These are phyloP conservation scores for Nicotiana obtusifolia DNA, from an alignment of 257 asterid species.

Conservation along the genomic window DNA sequence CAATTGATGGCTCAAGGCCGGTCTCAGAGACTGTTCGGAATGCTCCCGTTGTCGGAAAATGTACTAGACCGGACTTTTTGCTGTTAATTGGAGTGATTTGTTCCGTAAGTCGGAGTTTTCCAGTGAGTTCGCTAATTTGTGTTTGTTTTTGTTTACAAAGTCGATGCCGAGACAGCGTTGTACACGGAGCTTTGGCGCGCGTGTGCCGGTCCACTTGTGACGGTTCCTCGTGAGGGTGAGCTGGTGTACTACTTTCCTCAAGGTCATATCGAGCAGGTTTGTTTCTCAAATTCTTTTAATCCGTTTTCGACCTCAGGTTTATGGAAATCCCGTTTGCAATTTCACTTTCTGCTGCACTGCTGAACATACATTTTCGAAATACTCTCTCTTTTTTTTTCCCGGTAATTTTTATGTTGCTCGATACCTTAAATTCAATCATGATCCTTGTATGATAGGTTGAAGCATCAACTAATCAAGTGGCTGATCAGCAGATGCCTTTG, in stretches of 20 bases:
- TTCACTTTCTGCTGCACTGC: neutral
- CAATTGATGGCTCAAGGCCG: slow-evolving; percentile 26
- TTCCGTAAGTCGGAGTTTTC: neutral
- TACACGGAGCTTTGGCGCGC: slow-evolving; percentile 93
- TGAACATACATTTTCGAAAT: neutral
- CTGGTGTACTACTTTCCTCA: slow-evolving; percentile 91
- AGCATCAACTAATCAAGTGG: slow-evolving; percentile 92
- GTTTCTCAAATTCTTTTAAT: neutral
- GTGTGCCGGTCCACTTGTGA: slow-evolving; percentile 95
- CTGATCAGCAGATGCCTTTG: slow-evolving; percentile 90
- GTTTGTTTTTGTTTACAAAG: slow-evolving; percentile 19
- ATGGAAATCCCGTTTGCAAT: neutral
- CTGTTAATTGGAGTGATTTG: neutral
- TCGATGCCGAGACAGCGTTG: slow-evolving; percentile 71
- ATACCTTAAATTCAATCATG: neutral
- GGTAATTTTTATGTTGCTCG: neutral
- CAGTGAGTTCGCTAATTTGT: neutral
- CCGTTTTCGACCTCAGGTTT: neutral
- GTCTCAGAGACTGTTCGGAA: slow-evolving; percentile 22
- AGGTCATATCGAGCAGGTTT: slow-evolving; percentile 97
- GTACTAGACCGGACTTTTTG: slow-evolving; percentile 17
- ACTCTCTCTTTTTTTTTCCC: neutral
- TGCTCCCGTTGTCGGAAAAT: slow-evolving; percentile 42
- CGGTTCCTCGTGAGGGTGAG: slow-evolving; percentile 76
- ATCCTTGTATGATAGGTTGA: slow-evolving; percentile 53